Evolutionary conservation across 305 asterid species (phyloP).

Genomic region (Solanum hybrid): DNA sequence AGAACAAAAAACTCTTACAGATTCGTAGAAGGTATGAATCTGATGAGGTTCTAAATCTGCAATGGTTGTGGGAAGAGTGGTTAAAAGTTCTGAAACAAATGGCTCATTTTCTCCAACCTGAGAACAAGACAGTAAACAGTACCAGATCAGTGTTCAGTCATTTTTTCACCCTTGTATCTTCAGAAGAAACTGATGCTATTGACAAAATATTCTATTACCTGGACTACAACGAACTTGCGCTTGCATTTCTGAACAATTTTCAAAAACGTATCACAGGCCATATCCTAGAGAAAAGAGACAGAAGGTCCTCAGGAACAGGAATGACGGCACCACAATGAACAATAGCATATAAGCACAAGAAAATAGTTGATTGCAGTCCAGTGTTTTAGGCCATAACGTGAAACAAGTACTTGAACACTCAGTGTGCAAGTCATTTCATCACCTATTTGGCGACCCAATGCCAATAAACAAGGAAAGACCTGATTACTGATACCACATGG

Average conservation of each 20-base stretch:
- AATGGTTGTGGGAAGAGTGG: slow-evolving; percentile 78
- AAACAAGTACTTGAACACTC: not conserved
- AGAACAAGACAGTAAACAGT: slow-evolving; percentile 6
- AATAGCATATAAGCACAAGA: not conserved
- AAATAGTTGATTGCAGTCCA: not conserved
- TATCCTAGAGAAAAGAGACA: slow-evolving; percentile 49
- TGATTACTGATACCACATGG: not conserved
- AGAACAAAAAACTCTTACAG: slow-evolving; percentile 39
- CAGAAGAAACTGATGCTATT: not conserved
- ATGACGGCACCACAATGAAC: not conserved
- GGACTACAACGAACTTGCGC: slow-evolving; percentile 88
- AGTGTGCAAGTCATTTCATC: not conserved
- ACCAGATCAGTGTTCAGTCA: not conserved
- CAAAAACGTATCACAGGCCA: slow-evolving; percentile 98
- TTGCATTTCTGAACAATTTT: slow-evolving; percentile 99
- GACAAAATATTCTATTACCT: slow-evolving; percentile 31
- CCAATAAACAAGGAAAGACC: not conserved
- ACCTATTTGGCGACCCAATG: not conserved
- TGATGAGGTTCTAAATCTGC: slow-evolving; percentile 95
- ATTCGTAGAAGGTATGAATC: slow-evolving; percentile 94
- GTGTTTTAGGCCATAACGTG: not conserved
- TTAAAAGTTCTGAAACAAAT: slow-evolving; percentile 87
- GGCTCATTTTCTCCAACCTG: slow-evolving; percentile 98
- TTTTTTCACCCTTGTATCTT: not conserved
- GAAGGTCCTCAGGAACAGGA: slow-evolving; percentile 3